Evolutionary conservation across 257 asterid species (phyloP), one percentile per base, ranked within the genome.

Genomic region (Verbascum thapsus): DNA sequence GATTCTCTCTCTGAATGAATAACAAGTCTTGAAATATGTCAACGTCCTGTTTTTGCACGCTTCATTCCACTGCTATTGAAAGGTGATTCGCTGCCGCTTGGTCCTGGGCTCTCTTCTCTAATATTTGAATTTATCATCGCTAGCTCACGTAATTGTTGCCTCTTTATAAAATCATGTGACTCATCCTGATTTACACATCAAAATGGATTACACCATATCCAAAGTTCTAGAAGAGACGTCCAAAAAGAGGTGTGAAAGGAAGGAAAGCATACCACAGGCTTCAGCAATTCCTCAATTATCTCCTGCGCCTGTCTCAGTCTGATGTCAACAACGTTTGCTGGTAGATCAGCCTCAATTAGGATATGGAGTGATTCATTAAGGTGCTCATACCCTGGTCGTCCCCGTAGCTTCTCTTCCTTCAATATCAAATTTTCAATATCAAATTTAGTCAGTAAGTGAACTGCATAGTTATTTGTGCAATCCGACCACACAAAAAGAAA

Each of bases 31-130:
- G n/a, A n/a, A n/a, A n/a, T n/a, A n/a, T n/a, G n/a, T n/a, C n/a
- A 94, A 42, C 89, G 90, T 67, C 97, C 97, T 15, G 96, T 90
- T 77, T 94, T 94, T 39, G 98, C 95, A 66, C 98, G 96, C 74
- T 94, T 94, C 98, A 88, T 83, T 67, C 95, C 96, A n/a, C n/a
- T n/a, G n/a, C n/a, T n/a, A n/a, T n/a, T n/a, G n/a, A n/a, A n/a
- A n/a, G n/a, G n/a, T n/a, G n/a, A n/a, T n/a, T n/a, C n/a, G n/a
- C n/a, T n/a, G n/a, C n/a, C n/a, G 66, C 97, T 88, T 35, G 99
- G 99, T 56, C 99, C 97, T 5, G 98, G 99, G 66, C 96, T 87
- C 73, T 90, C 99, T 78, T 94, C 99, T 79, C 92, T 84, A 63
- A 87, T 81, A 63, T 83, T 88, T 40, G 99, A 94, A 76, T 94